Base-by-base conservation (phyloP, 768 basidiomycete genomes). In the Phallus indusiatus region DNA sequence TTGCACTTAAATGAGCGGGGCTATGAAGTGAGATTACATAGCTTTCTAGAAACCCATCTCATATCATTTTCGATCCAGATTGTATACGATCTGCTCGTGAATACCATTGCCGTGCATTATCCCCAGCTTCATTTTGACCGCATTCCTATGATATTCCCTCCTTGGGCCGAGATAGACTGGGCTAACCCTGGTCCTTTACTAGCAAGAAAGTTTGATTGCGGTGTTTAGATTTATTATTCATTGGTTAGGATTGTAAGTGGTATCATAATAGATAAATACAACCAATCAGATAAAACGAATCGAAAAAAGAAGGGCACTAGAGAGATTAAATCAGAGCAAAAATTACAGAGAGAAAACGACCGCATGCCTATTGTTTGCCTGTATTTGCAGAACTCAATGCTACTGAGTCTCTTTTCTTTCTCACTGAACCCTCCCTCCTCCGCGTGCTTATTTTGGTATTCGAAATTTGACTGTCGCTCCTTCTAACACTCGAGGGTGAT, bases 1-100 rank as follows among this genome's bases (percentile, higher is more conserved):
- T 71, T 96, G 54, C 94, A 96, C 70, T 71, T 92, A 65, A 90
- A 80, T 55, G 75, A 70, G n/a, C 77, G 72, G 1, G 94, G 90
- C 21, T 94, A 94, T 65, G 68, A 77, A 66, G 83, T 67, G 22
- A 28, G 22, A 18, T 56, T 12, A 22, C 37, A 49, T 46, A 34
- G 53, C 36, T 33, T 53, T 24, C 47, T 47, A 61, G 20, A 46
- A 51, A 18, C 37, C 54, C 51, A 52, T 51, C 34, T 56, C 48
- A 11, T 34, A 36, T 47, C 37, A 28, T 36, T 46, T 20, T 48
- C 16, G 21, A n/a, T 24, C 33, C 60, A 91, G 90, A 66, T 90
- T 55, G 73, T 88, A 28, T 92, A 83, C 67, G 76, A 86, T 18
- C 75, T 72, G 18, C 65, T 94, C 54, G 73, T 84, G 53, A 70